Evolutionary conservation across 768 basidiomycete genomes (phyloP).

Genomic region (Xanthoconium purpureum): DNA sequence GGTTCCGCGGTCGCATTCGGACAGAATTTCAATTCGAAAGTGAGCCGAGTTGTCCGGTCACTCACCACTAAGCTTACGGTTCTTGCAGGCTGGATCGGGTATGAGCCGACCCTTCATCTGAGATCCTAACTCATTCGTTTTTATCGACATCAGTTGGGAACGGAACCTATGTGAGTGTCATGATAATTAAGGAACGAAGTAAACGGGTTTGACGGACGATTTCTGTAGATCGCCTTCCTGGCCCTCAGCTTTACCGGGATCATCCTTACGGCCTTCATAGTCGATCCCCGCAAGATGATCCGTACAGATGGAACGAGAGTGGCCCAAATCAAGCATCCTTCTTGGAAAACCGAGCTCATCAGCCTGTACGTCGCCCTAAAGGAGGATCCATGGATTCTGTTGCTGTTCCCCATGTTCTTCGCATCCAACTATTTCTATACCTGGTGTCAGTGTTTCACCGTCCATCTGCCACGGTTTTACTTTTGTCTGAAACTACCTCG

Average conservation of each 20-base stretch:
- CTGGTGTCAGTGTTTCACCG: slow-evolving; percentile 55
- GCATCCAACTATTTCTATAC: slow-evolving; percentile 68
- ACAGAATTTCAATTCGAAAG: slow-evolving; percentile 62
- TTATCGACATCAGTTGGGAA: slow-evolving; percentile 51
- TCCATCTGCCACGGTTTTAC: background rate
- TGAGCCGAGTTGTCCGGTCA: slow-evolving; percentile 26
- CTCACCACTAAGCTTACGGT: background rate
- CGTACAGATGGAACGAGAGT: too few species aligned
- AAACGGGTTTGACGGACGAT: background rate
- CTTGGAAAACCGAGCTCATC: too few species aligned
- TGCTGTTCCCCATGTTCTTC: too few species aligned
- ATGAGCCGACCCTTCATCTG: background rate
- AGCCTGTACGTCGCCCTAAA: too few species aligned
- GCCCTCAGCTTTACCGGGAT: too few species aligned
- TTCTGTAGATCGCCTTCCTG: background rate
- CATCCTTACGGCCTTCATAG: too few species aligned
- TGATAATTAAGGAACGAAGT: background rate
- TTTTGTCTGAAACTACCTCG: background rate
- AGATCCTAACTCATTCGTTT: background rate
- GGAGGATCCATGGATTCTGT: too few species aligned
- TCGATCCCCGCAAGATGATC: too few species aligned
- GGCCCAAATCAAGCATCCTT: too few species aligned
- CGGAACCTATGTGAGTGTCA: slow-evolving; percentile 74
- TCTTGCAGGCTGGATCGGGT: slow-evolving; percentile 29
- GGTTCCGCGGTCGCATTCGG: slow-evolving; percentile 75